Percentiles rank a stretch among this genome's conserved stretches.
These are phyloP conservation scores for Mortierella claussenii DNA, from an alignment of 192 early-diverging fungal genomes.

Conservation along the genomic window DNA sequence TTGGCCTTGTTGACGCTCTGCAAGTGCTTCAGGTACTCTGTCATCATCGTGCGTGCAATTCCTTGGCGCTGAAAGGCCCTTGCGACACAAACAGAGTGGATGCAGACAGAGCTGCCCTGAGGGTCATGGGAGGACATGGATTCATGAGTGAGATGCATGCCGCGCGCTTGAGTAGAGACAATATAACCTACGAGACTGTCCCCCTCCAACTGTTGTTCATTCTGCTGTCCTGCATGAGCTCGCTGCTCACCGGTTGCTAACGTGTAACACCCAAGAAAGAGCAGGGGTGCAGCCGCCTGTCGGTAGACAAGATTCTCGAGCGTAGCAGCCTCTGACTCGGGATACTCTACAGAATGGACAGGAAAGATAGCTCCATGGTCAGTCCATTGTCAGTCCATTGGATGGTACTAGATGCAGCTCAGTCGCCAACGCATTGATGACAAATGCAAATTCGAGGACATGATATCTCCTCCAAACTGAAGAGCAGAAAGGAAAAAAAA, in stretches of 20 bases:
- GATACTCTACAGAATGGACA: conserved; percentile 36
- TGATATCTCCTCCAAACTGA: not conserved
- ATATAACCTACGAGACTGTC: conserved; percentile 66
- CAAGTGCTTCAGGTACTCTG: conserved; percentile 58
- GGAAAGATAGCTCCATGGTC: not conserved
- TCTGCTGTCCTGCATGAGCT: not conserved
- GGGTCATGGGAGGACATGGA: conserved; percentile 74
- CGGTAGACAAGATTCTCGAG: conserved; percentile 53
- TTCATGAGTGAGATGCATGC: conserved; percentile 63
- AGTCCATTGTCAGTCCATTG: not conserved
- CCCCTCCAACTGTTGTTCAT: not conserved
- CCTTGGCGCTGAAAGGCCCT: conserved; percentile 62
- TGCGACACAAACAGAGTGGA: conserved; percentile 75
- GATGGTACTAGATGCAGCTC: not conserved
- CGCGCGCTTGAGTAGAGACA: conserved; percentile 61
- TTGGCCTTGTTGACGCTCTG: conserved; percentile 26
- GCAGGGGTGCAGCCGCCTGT: conserved; percentile 43
- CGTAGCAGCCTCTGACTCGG: conserved; percentile 58
- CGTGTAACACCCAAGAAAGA: conserved; percentile 55
- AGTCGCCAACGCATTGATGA: not conserved
- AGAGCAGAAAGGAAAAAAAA: not conserved
- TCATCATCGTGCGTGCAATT: conserved; percentile 63
- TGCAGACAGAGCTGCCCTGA: conserved; percentile 67
- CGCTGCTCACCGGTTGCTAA: not conserved
- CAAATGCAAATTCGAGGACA: not conserved